These are phyloP conservation scores for Colletotrichum abscissum DNA, from an alignment of 2,329 filamentous ascomycete genomes.

Conservation along the genomic window DNA sequence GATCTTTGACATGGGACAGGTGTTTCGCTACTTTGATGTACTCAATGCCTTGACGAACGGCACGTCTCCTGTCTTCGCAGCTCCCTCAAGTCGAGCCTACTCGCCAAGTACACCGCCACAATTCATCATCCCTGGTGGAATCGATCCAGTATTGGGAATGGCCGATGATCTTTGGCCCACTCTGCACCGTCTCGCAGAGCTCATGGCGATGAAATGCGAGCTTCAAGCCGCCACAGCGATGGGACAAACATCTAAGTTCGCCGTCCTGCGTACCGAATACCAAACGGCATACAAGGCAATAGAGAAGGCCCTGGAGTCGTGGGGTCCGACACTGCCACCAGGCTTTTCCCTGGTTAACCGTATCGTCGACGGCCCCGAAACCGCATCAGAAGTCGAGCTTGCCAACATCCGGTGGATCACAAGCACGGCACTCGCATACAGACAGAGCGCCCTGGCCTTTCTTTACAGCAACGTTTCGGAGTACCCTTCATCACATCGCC, in stretches of 20 bases:
- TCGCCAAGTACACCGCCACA: constrained; percentile 17
- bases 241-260: constrained; percentile 23
- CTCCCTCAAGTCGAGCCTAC: constrained; percentile 15
- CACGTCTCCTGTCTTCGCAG: constrained; percentile 18
- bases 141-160: constrained; percentile 24
- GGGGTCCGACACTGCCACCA: constrained; percentile 26
- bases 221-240: constrained; percentile 17
- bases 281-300: constrained; percentile 26
- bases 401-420: constrained; percentile 32
- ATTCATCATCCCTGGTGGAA: not conserved
- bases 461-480: constrained; percentile 30
- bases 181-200: constrained; percentile 26
- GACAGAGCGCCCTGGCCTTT: constrained; percentile 31
- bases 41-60: constrained; percentile 30
- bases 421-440: constrained; percentile 33
- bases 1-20: constrained; percentile 9
- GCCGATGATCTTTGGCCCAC: constrained; percentile 33
- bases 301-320: constrained; percentile 23
- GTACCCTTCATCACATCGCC: constrained; percentile 26
- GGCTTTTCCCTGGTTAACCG: constrained; percentile 35
- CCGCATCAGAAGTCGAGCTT: constrained; percentile 29
- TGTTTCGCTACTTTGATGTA: constrained; percentile 34
- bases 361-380: constrained; percentile 32
- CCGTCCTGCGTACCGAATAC: constrained; percentile 27
- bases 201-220: constrained; percentile 23